These are phyloP conservation scores for Laguncularia racemosa DNA, from an alignment of 345 rosid species.

Conservation along the genomic window DNA sequence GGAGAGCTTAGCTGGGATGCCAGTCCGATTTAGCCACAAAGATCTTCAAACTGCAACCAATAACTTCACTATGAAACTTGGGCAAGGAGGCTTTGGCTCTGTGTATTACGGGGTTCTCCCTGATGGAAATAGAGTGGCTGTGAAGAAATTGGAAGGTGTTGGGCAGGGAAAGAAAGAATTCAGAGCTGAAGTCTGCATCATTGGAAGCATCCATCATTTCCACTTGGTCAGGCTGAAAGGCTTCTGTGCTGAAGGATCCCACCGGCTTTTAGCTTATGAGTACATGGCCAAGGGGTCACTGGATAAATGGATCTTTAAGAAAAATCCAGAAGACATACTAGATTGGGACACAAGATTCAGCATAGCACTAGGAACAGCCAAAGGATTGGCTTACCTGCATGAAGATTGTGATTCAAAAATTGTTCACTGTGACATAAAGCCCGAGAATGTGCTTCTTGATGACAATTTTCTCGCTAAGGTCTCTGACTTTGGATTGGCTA, in stretches of 20 bases:
- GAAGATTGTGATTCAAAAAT: constrained; percentile 84
- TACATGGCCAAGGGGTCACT: constrained; percentile 77
- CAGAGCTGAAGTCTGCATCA: constrained; percentile 87
- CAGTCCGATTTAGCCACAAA: constrained; percentile 50
- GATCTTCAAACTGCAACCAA: constrained; percentile 80
- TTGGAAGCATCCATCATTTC: constrained; percentile 86
- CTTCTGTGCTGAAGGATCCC: constrained; percentile 80
- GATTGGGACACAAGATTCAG: constrained; percentile 81
- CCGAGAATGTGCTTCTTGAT: constrained; percentile 85
- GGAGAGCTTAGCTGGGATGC: constrained; percentile 27
- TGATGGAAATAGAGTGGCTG: constrained; percentile 70
- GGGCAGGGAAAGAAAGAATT: constrained; percentile 97
- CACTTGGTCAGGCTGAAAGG: constrained; percentile 91
- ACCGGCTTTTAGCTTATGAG: constrained; percentile 82
- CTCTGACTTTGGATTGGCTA: constrained; percentile 93
- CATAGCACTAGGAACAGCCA: constrained; percentile 87
- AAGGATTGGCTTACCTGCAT: constrained; percentile 93
- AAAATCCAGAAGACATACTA: constrained; percentile 31
- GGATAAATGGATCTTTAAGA: constrained; percentile 83
- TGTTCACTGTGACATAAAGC: constrained; percentile 89
- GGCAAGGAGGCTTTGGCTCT: constrained; percentile 95
- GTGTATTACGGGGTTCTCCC: constrained; percentile 73
- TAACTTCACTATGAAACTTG: constrained; percentile 72
- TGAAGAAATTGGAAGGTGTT: constrained; percentile 87
- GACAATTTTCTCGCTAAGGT: constrained; percentile 74